Evolutionary conservation across 2,329 filamentous ascomycete genomes (phyloP).

Genomic region (Ceratocystis papillata): DNA sequence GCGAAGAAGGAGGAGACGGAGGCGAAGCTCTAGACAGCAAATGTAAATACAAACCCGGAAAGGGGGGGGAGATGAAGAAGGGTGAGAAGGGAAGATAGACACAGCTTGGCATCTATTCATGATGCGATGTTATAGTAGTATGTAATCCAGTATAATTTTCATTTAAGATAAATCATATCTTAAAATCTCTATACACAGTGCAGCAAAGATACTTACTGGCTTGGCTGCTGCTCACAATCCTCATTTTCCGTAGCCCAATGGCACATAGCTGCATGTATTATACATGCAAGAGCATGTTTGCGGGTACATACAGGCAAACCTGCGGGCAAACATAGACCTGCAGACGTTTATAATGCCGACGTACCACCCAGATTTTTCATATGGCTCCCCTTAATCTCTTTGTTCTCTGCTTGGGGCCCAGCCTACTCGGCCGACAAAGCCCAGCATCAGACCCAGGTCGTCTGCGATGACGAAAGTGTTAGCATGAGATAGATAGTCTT

Average conservation of each 20-base stretch:
- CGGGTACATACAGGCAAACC: not conserved
- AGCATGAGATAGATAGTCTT: not conserved
- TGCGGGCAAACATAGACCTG: no score
- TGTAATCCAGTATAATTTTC: no score
- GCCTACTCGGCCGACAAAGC: not conserved
- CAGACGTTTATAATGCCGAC: no score
- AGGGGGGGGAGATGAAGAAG: not conserved
- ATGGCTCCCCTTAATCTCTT: not conserved
- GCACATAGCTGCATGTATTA: not conserved
- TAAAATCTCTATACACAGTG: no score
- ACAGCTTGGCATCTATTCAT: not conserved
- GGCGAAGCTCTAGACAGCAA: conserved; percentile 33
- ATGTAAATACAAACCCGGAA: not conserved
- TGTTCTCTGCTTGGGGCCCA: not conserved
- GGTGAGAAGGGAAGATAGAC: not conserved
- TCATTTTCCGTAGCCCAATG: not conserved
- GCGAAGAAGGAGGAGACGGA: conserved; percentile 28
- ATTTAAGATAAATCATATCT: no score
- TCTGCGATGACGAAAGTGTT: not conserved
- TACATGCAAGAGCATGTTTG: not conserved
- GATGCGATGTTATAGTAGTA: not conserved
- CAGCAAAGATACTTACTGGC: not conserved
- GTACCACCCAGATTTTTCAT: not conserved
- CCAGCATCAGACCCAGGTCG: not conserved
- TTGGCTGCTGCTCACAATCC: not conserved